Evolutionary conservation across 2,329 filamentous ascomycete genomes (phyloP), one percentile per base, ranked within the genome.

Genomic region (Fusarium odoratissimum): DNA sequence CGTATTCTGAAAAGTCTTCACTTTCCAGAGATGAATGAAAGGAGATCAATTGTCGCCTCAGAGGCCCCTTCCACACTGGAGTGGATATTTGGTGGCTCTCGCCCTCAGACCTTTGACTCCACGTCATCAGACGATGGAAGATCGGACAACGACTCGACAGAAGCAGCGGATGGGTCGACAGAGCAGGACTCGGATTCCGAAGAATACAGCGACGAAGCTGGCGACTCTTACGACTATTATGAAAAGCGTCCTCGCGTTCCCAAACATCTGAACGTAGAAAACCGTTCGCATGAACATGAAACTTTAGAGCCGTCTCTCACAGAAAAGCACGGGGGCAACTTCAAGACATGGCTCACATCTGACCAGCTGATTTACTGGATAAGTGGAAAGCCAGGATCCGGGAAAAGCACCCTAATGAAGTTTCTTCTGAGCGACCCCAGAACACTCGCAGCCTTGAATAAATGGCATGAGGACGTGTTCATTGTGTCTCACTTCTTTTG

Each of bases 401-500:
- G 58, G 1, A 66, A 66, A 23, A 63, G 63, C 8, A 66, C 51
- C 1, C 23, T 66, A 5, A 25, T 63, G 38, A 56, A 55, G 16
- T 49, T 49, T 30, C 49, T 65, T 11, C 16, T 49, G 8, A n/a
- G 21, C 8, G 16, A 54, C 9, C 5, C 30, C 3, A 44, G 19
- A 25, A 61, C 58, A 2, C 5, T 14, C 2, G 14, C 19, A 2
- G 25, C 8, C 1, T 23, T 61, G 6, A 10, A 28, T 6, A 23
- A 23, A 28, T 54, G 56, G 61, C 48, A 14, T 6, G 8, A 38
- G 11, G n/a, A 17, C 4, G 25, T 30, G 2, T 12, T 23, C 1
- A 2, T 64, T 8, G 6, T 54, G 12, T 60, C 61, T 10, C 46
- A 64, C 9, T 64, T 60, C 46, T 64, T 64, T 17, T 64, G 61